Conservation (phyloP, 2,329 filamentous ascomycete genomes). For the Cephalotrichum gorgonifer region DNA sequence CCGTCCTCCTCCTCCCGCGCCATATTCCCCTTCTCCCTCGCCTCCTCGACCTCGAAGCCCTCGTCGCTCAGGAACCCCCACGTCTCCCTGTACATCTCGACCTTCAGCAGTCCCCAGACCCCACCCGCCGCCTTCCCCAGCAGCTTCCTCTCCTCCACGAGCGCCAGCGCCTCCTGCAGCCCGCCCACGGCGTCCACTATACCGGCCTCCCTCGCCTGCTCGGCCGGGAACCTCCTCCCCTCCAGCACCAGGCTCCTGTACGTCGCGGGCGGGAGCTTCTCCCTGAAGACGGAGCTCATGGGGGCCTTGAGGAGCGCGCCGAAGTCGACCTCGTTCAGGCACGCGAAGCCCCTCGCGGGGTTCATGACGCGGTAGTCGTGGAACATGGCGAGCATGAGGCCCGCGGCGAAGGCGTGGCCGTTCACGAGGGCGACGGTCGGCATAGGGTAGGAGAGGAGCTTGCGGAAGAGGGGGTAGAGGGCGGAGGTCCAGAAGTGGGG, state of each 20-base stretch:
- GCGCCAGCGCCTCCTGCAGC: conserved; percentile 48
- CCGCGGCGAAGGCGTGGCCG: conserved; percentile 72
- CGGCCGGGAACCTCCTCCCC: conserved; percentile 54
- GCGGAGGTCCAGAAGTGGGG: conserved; percentile 47
- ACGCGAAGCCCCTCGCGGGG: conserved; percentile 59
- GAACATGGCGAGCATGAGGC: conserved; percentile 72
- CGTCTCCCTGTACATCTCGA: conserved; percentile 63
- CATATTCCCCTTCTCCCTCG: conserved; percentile 30
- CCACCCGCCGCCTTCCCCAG: conserved; percentile 51
- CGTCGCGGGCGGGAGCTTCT: conserved; percentile 48
- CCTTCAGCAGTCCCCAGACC: conserved; percentile 62
- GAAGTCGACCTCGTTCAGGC: conserved; percentile 74
- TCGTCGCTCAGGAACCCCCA: conserved; percentile 46
- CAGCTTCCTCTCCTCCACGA: conserved; percentile 51
- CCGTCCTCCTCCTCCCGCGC: conserved; percentile 39
- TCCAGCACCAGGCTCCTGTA: conserved; percentile 64
- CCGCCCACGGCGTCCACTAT: conserved; percentile 61
- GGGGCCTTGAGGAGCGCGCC: conserved; percentile 64
- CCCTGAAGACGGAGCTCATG: conserved; percentile 65
- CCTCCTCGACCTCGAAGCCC: conserved; percentile 37
- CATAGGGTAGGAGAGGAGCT: conserved; percentile 52
- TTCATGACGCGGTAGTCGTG: conserved; percentile 78
- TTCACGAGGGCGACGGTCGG: conserved; percentile 71
- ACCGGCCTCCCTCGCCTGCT: conserved; percentile 52
- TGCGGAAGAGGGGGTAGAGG: conserved; percentile 6